Conservation (phyloP, 345 rosid genomes). For the Salix caprea region DNA sequence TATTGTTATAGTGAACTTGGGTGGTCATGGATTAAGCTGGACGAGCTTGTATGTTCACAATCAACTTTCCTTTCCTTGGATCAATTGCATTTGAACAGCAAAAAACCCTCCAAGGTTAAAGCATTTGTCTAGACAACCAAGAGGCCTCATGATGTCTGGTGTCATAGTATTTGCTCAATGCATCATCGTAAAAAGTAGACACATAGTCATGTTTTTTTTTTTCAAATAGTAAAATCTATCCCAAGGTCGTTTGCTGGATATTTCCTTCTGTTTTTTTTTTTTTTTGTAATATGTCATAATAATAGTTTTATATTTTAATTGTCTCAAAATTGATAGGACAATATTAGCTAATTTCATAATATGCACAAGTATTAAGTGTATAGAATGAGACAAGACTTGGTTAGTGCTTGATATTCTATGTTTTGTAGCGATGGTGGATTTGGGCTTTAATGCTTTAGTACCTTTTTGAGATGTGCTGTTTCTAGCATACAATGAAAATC, state of each 20-base stretch:
- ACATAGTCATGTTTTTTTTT: not conserved
- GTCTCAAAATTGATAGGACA: not conserved
- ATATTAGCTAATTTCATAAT: not conserved
- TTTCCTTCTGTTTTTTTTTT: not conserved
- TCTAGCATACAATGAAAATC: not conserved
- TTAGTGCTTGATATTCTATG: not conserved
- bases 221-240: not conserved
- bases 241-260: not conserved
- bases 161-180: not conserved
- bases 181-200: not conserved
- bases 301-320: not conserved
- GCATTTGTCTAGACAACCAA: not conserved
- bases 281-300: not conserved
- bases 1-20: not conserved
- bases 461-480: not conserved
- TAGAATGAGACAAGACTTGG: not conserved
- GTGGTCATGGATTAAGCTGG: not conserved
- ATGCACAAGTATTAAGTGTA: not conserved
- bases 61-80: not conserved
- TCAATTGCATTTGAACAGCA: not conserved
- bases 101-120: not conserved
- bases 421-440: not conserved
- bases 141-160: not conserved
- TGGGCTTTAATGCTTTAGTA: not conserved
- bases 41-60: not conserved